phyloP scores from a whole-genome alignment of 495 filamentous ascomycete species.

The Parathielavia hyrcaniae region DNA sequence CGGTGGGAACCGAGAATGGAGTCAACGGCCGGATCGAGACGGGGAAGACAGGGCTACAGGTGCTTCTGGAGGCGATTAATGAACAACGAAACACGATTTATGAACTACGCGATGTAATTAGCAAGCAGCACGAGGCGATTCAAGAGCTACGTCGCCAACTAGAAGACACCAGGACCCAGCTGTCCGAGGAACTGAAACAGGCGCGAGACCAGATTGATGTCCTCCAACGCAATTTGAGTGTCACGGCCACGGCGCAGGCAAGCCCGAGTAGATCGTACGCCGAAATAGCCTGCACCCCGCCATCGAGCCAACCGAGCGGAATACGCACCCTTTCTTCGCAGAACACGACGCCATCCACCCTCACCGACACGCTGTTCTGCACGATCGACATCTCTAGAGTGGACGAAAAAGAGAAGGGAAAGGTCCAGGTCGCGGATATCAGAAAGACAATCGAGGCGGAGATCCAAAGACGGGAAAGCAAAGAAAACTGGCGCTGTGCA shows the following conservation, averaged over 20 bases:
- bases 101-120: no score
- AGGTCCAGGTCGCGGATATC: background rate
- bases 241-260: background rate
- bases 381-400: constrained; percentile 3
- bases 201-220: constrained; percentile 8
- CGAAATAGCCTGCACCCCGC: constrained; percentile 3
- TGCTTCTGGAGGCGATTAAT: background rate
- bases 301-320: constrained; percentile 6
- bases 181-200: no score
- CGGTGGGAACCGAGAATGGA: background rate
- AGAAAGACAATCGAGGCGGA: constrained; percentile 6
- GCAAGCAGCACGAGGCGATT: no score
- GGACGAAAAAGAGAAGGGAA: background rate
- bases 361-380: constrained; percentile 6
- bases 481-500: background rate
- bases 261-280: constrained; percentile 9
- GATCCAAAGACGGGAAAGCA: background rate
- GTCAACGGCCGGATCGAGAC: background rate
- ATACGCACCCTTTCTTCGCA: constrained; percentile 2
- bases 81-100: no score
- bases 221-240: background rate
- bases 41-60: background rate
- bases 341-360: background rate
- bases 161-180: no score
- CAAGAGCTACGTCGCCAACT: no score